Base-by-base conservation (phyloP, 2,329 filamentous ascomycete genomes). In the Podosphaera xanthii region DNA sequence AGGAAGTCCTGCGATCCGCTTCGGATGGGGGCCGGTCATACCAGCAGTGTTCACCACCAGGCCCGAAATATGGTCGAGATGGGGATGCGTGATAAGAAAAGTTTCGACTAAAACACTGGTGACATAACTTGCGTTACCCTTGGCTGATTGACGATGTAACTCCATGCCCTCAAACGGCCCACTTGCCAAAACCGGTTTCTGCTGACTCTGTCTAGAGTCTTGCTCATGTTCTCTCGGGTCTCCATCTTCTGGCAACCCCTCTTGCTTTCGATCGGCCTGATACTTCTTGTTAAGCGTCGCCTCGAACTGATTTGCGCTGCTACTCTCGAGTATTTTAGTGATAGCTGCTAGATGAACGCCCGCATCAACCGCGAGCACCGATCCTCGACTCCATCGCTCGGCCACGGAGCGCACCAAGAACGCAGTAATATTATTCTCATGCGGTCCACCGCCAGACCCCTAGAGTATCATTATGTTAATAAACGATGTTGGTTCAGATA, bases 41-140 rank as follows among this genome's bases (percentile, higher is more conserved):
- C 86, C 84, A 4, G 92, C 90, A 0, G 91, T 96, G 70, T 97
- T 97, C 69, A 97, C 84, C 38, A 92, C 87, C 64, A 97, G 87
- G 9, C 86, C 92, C 30, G 87, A 83, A 31, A 97, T 82, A 70
- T 98, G 92, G 67, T 98, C 92, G 0, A 98, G 77, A 71, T 98
- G 92, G n/a, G 92, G 87, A 70, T 98, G 92, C 0, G 91, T 98
- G 66, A 98, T 88, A 62, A 97, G 80, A 67, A 91, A 92, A 0
- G 88, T 86, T 53, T 91, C 87, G 60, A 98, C 80, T 55, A 96
- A 79, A 59, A 84, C 79, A 59, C 84, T 79, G 49, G 90, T 82
- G 56, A 98, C 76, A 69, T 94, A 78, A 2, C 85, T 78, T 1
- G 89, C 90, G 69, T 96, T 97, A 55, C 87, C 84, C 53, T 80